A percentile compares a stretch with the other conserved stretches of the same genome.
Conservation (phyloP, 2,329 filamentous ascomycete species). For the Chaetomiaceae sp. region DNA sequence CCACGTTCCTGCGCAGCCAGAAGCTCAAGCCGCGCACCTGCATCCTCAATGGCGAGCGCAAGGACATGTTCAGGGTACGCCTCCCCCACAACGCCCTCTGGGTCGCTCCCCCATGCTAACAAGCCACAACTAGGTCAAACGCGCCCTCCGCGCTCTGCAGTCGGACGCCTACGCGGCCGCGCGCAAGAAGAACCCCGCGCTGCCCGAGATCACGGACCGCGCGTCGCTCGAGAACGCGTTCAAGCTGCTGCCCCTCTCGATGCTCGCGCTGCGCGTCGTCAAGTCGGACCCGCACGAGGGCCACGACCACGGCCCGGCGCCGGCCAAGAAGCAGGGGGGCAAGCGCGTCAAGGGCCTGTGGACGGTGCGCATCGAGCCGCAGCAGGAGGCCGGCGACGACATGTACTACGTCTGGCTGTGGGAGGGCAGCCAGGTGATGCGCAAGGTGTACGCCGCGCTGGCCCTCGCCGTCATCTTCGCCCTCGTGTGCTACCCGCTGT, state of each 20-base stretch:
- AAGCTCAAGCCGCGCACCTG: conserved; percentile 85
- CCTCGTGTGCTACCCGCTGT: conserved; percentile 90
- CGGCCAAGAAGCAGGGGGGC: conserved; percentile 60
- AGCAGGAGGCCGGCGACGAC: conserved; percentile 82
- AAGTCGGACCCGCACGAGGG: conserved; percentile 76
- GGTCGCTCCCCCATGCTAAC: conserved; percentile 13
- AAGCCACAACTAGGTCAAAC: conserved; percentile 66
- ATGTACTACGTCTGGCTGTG: conserved; percentile 97
- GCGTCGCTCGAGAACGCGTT: conserved; percentile 88
- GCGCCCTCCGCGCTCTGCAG: conserved; percentile 83
- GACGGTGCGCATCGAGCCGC: conserved; percentile 92
- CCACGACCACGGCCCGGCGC: conserved; percentile 59
- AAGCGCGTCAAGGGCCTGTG: conserved; percentile 95
- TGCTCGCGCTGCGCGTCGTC: conserved; percentile 83
- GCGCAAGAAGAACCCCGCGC: conserved; percentile 78
- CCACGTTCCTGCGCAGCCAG: conserved; percentile 78
- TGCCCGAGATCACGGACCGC: conserved; percentile 83
- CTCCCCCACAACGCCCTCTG: not conserved
- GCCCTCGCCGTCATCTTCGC: conserved; percentile 80
- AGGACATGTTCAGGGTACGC: conserved; percentile 85
- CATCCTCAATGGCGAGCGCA: conserved; percentile 92
- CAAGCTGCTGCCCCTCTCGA: conserved; percentile 89
- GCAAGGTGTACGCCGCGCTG: conserved; percentile 82
- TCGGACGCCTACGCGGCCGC: conserved; percentile 88
- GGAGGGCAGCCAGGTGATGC: conserved; percentile 89